phyloP scores from a whole-genome alignment of 768 basidiomycete genomes.

The Boletus rufocinnamomeus region DNA sequence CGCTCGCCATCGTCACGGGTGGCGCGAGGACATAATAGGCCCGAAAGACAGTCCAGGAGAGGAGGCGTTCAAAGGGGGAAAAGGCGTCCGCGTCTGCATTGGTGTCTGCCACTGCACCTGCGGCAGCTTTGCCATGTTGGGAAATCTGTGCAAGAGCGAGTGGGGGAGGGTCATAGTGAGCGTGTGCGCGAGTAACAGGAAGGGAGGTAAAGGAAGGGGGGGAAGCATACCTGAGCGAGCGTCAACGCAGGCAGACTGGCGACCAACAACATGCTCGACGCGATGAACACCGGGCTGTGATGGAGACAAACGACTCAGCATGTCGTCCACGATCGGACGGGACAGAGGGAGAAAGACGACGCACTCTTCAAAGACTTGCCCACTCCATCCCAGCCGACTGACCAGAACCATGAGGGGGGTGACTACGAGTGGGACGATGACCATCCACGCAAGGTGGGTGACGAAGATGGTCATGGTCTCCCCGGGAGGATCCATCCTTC shows the following conservation, averaged over 20 bases:
- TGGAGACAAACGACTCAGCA: background rate
- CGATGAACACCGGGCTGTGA: conserved; percentile 79
- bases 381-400: conserved; percentile 47
- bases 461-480: conserved; percentile 83
- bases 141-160: conserved; percentile 19
- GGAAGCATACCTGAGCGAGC: conserved; percentile 49
- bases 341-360: conserved; percentile 31
- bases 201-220: no score
- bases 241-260: conserved; percentile 80
- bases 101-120: background rate
- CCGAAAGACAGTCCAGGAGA: conserved; percentile 92
- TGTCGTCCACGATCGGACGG: background rate
- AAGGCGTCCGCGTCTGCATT: background rate
- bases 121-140: conserved; percentile 10
- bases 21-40: conserved; percentile 79
- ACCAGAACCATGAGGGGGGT: conserved; percentile 74
- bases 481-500: conserved; percentile 43
- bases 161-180: background rate
- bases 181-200: background rate
- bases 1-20: no score
- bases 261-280: conserved; percentile 81
- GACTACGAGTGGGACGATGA: conserved; percentile 76
- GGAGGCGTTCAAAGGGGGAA: conserved; percentile 75
- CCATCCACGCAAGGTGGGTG: conserved; percentile 82
- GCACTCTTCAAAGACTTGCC: conserved; percentile 70